phyloP scores from a whole-genome alignment of 1,139 yeast genomes.

The Pichia inconspicua region DNA sequence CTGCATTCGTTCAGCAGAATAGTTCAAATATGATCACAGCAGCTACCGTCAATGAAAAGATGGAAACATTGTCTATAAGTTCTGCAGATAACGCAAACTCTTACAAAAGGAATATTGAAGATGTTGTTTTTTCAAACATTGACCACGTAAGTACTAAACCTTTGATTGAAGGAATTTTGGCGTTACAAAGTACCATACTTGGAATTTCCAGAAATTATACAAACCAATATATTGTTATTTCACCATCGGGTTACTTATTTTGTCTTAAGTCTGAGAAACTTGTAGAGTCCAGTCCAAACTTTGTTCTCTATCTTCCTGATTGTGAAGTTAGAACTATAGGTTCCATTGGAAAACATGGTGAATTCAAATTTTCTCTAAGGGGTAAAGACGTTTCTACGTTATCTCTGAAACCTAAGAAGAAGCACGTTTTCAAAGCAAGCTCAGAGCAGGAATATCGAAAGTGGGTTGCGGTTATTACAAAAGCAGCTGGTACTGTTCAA shows the following conservation, averaged over 20 bases:
- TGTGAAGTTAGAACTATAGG: slow-evolving; percentile 30
- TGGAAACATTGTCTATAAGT: slow-evolving; percentile 2
- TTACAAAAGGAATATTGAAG: slow-evolving; percentile 31
- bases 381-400: slow-evolving; percentile 36
- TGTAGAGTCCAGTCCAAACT: slow-evolving; percentile 36
- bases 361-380: slow-evolving; percentile 34
- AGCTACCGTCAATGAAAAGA: not conserved
- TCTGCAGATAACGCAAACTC: slow-evolving; percentile 20
- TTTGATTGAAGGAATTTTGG: slow-evolving; percentile 38
- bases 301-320: slow-evolving; percentile 41
- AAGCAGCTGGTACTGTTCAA: not conserved
- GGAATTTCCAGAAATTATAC: slow-evolving; percentile 31
- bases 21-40: slow-evolving; percentile 19
- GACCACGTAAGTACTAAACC: slow-evolving; percentile 36
- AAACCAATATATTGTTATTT: slow-evolving; percentile 39
- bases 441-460: slow-evolving; percentile 36
- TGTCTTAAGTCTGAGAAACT: slow-evolving; percentile 38
- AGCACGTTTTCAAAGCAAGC: slow-evolving; percentile 35
- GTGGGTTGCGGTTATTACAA: slow-evolving; percentile 35
- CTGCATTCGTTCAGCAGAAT: slow-evolving; percentile 30
- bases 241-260: slow-evolving; percentile 37
- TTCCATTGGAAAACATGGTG: slow-evolving; percentile 29
- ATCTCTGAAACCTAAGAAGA: slow-evolving; percentile 31
- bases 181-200: slow-evolving; percentile 37
- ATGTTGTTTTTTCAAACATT: slow-evolving; percentile 33